Percentiles rank a stretch among this genome's conserved stretches.
These are phyloP conservation scores for Hypholoma fasciculare DNA, from an alignment of 768 basidiomycete genomes.

Conservation along the genomic window DNA sequence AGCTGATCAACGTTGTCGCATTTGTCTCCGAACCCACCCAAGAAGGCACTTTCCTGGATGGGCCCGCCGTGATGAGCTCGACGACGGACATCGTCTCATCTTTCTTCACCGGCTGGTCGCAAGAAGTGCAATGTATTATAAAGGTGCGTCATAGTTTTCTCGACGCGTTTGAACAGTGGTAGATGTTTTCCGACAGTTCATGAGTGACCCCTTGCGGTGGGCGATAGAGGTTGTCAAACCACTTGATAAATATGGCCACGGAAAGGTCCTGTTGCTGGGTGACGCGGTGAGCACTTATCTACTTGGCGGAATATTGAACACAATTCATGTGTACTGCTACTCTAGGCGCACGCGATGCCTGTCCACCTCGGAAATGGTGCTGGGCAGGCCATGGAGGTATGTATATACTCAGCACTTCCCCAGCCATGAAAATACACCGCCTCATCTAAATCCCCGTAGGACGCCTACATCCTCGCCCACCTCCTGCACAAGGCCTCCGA, in stretches of 20 bases:
- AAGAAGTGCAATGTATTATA: conserved; percentile 29
- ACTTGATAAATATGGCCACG: conserved; percentile 14
- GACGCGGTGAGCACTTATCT: conserved; percentile 18
- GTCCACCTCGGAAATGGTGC: conserved; percentile 23
- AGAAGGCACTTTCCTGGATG: conserved; percentile 29
- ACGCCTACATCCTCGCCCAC: conserved; percentile 28
- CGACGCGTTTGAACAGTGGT: too few relatives aligned
- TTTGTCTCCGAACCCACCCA: conserved; percentile 26
- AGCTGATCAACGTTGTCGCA: conserved; percentile 34
- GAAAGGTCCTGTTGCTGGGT: conserved; percentile 18
- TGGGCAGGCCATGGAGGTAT: conserved; percentile 24
- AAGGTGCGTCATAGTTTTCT: conserved; percentile 18
- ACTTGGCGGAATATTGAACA: background rate
- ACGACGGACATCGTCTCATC: conserved; percentile 32
- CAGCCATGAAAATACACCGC: background rate
- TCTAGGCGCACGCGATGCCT: conserved; percentile 23
- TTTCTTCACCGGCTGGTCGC: conserved; percentile 34
- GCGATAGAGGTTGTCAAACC: conserved; percentile 20
- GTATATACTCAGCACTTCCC: background rate
- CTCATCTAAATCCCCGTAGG: conserved; percentile 13
- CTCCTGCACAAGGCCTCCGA: conserved; percentile 12
- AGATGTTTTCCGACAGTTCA: conserved; percentile 10
- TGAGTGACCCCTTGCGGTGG: conserved; percentile 17
- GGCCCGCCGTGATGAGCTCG: conserved; percentile 27
- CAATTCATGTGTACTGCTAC: background rate